These are phyloP conservation scores for Chytriomyces hyalinus DNA, from an alignment of 192 early-diverging fungal species.

Conservation along the genomic window DNA sequence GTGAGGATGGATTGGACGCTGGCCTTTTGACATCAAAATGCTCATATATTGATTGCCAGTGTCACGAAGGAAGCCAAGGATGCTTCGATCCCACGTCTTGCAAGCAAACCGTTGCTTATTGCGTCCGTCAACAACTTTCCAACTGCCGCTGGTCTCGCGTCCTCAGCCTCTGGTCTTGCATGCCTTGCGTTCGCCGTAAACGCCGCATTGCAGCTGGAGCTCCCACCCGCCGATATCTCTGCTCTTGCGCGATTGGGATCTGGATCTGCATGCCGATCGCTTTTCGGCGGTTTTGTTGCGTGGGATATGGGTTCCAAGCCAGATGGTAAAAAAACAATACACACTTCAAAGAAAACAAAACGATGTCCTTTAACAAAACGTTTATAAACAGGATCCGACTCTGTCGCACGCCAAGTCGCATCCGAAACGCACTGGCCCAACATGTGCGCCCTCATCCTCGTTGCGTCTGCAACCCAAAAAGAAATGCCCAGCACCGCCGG, in stretches of 20 bases:
- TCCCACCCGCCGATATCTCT: slow-evolving; percentile 72
- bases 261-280: slow-evolving; percentile 94
- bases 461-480: slow-evolving; percentile 93
- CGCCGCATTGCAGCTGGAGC: slow-evolving; percentile 36
- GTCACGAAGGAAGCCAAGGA: slow-evolving; percentile 43
- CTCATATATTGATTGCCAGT: slow-evolving; percentile 57
- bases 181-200: slow-evolving; percentile 85
- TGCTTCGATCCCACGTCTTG: slow-evolving; percentile 57
- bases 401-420: slow-evolving; percentile 90
- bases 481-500: slow-evolving; percentile 88
- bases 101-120: slow-evolving; percentile 75
- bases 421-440: slow-evolving; percentile 92
- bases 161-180: slow-evolving; percentile 95
- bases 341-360: slow-evolving; percentile 45
- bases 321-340: slow-evolving; percentile 77
- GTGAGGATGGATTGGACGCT: slow-evolving; percentile 74
- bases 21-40: slow-evolving; percentile 32
- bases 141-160: slow-evolving; percentile 97
- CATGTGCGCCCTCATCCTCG: slow-evolving; percentile 91
- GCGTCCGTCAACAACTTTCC: slow-evolving; percentile 99
- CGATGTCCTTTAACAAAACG: no score
- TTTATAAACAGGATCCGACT: slow-evolving; percentile 45
- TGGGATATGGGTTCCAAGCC: slow-evolving; percentile 87
- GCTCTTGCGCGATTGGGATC: slow-evolving; percentile 92
- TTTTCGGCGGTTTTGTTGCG: slow-evolving; percentile 98